phyloP scores from a whole-genome alignment of 371 early-diverging fungal species.

The Dinochytrium kinnereticum region DNA sequence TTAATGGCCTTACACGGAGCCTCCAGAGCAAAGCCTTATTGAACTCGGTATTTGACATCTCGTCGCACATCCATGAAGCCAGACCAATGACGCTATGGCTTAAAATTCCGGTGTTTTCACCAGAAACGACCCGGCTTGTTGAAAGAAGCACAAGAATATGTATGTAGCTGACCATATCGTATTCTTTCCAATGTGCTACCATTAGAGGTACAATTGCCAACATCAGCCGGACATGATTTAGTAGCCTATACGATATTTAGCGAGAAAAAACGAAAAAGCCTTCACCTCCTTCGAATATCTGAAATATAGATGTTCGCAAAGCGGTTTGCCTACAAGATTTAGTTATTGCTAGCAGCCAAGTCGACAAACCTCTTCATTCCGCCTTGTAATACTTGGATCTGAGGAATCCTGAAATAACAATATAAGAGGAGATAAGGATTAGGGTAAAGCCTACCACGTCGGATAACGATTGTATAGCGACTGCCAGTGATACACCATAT shows the following conservation, averaged over 20 bases:
- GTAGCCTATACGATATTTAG: background rate
- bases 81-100: background rate
- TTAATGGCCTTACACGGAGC: background rate
- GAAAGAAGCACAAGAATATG: background rate
- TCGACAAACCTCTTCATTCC: background rate
- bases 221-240: background rate
- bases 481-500: background rate
- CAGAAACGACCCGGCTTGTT: background rate
- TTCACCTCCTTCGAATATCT: slow-evolving; percentile 5
- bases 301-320: background rate
- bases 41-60: background rate
- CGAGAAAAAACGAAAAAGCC: background rate
- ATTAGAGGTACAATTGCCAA: background rate
- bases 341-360: background rate
- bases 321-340: too few relatives aligned
- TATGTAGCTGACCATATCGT: background rate
- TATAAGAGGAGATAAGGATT: background rate
- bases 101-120: background rate
- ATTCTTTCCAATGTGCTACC: background rate
- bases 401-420: background rate
- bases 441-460: background rate
- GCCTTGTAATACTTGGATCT: background rate
- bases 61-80: slow-evolving; percentile 12
- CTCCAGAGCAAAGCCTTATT: background rate
- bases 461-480: background rate